Base-by-base conservation (phyloP, 2,329 filamentous ascomycete species). In the Epichloe typhina region DNA sequence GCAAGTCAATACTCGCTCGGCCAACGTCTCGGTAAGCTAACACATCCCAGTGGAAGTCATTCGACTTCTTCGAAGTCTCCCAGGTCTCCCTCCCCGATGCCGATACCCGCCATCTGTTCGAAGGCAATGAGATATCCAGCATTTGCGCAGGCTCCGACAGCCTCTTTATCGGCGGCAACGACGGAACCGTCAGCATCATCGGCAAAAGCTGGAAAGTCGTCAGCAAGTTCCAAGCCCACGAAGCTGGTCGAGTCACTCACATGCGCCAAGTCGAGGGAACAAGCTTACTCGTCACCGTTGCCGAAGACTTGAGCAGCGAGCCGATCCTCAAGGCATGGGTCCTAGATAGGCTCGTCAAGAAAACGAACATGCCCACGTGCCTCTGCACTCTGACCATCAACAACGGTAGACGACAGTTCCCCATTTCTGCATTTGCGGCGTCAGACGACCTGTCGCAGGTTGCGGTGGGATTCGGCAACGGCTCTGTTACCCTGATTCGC, bases 11-110 rank as follows among this genome's bases (percentile, higher is more conserved):
- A 31, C 21, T 43, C 15, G 1, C 9, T 42, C 23, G 3, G 12
- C 17, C 39, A 21, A 23, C 41, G 13, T 26, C 19, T 19, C 26
- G 42, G 36, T 47, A 5, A 47, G 21, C 26, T 46, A 15, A 46
- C 37, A 12, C 13, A 5, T 21, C 8, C 19, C 58, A 95, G 91
- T 97, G 93, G 91, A 96, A 96, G 86, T 84, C 86, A 60, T 98
- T 98, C 74, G 90, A 95, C 77, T 98, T 98, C 83, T 97, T 98
- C 79, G 88, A 96, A 71, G 88, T 95, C 67, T 82, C 82, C 65
- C 84, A 86, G 65, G 83, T 96, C 67, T 82, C 84, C 63, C 77
- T 90, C 61, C 79, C 79, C 59, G 85, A 94, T 66, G 84, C 84
- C 62, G 88, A 94, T 64, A 84, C 82, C 64, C 81, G 82, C 59